A percentile compares a stretch with the other conserved stretches of the same genome.
Evolutionary conservation across 768 basidiomycete genomes (phyloP).

Genomic region (Boletus vinaceobasis): DNA sequence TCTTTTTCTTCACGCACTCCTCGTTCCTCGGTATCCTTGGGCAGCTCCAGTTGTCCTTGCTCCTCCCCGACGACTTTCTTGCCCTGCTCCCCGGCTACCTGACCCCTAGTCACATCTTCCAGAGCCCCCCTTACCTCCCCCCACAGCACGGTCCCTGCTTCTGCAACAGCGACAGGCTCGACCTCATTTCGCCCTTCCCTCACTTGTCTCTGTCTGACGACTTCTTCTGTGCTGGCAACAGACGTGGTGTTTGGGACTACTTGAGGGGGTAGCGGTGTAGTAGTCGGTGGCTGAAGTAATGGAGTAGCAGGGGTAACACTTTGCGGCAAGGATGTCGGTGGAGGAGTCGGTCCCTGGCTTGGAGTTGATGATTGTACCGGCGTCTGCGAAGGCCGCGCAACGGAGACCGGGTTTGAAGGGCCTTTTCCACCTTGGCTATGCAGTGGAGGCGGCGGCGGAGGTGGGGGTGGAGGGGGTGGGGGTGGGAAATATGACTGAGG

Average conservation of each 20-base stretch:
- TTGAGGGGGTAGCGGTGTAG: constrained; percentile 20
- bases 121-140: not conserved
- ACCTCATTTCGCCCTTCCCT: constrained; percentile 28
- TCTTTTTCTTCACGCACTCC: not conserved
- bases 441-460: constrained; percentile 10
- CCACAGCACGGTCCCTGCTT: not conserved
- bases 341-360: constrained; percentile 6
- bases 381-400: constrained; percentile 8
- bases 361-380: not conserved
- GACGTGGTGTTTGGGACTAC: not conserved
- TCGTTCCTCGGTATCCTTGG: not conserved
- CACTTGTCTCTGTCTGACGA: constrained; percentile 40
- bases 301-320: constrained; percentile 8
- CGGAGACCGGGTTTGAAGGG: not conserved
- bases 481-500: constrained; percentile 19
- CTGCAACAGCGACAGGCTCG: not conserved
- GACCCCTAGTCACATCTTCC: not conserved
- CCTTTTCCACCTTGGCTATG: constrained; percentile 1
- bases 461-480: constrained; percentile 7
- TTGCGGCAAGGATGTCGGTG: constrained; percentile 5
- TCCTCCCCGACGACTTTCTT: constrained; percentile 17
- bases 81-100: constrained; percentile 16
- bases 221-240: constrained; percentile 26
- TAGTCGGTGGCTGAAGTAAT: constrained; percentile 8
- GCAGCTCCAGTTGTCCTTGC: not conserved